Evolutionary conservation across 148 eudicot genomes (phyloP).

Genomic region (Tetragonia tetragonoides): DNA sequence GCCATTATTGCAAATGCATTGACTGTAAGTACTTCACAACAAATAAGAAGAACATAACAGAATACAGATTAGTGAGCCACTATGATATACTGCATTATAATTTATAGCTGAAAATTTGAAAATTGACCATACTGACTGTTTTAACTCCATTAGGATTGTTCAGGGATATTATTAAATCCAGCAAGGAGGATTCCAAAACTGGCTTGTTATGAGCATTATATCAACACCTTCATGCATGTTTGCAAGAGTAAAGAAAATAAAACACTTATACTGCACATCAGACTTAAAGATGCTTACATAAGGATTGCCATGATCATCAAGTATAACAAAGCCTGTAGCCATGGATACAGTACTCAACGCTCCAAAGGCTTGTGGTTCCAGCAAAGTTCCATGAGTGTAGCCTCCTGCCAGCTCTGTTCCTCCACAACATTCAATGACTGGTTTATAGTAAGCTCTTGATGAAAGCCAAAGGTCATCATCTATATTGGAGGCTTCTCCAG

Average conservation of each 20-base stretch:
- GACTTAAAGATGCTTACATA: constrained; percentile 49
- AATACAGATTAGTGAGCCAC: too few relatives aligned
- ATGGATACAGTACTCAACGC: constrained; percentile 75
- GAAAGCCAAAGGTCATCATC: constrained; percentile 99
- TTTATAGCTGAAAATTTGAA: too few relatives aligned
- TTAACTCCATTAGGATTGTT: too few relatives aligned
- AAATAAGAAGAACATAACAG: too few relatives aligned
- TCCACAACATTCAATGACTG: constrained; percentile 83
- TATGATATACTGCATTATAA: too few relatives aligned
- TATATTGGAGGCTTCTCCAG: constrained; percentile 87
- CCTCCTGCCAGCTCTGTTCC: constrained; percentile 89
- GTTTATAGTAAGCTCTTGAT: constrained; percentile 78
- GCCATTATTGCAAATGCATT: too few relatives aligned
- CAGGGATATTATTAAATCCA: neutral
- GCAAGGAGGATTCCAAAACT: neutral
- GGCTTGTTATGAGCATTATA: neutral
- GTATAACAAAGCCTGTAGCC: constrained; percentile 64
- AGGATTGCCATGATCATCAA: constrained; percentile 70
- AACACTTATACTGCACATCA: neutral
- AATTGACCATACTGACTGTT: too few relatives aligned
- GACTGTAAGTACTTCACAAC: too few relatives aligned
- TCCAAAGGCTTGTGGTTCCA: constrained; percentile 93
- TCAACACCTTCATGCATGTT: neutral
- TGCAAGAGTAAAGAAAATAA: neutral
- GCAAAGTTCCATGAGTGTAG: constrained; percentile 57